Conservation (phyloP, 768 basidiomycete species). For the Phanerochaete carnosa region DNA sequence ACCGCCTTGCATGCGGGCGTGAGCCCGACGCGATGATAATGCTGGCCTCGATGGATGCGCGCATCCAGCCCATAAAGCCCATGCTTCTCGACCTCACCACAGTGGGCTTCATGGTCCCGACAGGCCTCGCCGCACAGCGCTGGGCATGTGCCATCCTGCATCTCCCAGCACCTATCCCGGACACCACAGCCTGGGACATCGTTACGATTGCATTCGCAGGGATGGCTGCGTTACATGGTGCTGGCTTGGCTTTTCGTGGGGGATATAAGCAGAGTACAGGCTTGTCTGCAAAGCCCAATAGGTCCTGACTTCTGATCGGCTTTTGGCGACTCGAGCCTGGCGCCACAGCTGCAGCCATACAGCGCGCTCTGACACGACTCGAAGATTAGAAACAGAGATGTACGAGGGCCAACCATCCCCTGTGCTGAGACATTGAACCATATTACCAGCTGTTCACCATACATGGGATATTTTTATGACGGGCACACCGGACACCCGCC, state of each 20-base stretch:
- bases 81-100: slow-evolving; percentile 7
- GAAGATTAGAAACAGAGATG: too few relatives aligned
- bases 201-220: neutral
- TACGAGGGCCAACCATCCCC: too few relatives aligned
- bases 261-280: too few relatives aligned
- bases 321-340: too few relatives aligned
- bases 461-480: too few relatives aligned
- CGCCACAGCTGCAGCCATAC: too few relatives aligned
- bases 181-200: neutral
- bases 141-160: neutral
- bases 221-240: neutral
- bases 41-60: slow-evolving; percentile 10
- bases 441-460: too few relatives aligned
- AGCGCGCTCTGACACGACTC: too few relatives aligned
- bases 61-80: neutral
- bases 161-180: neutral
- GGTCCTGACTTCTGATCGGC: too few relatives aligned
- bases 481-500: too few relatives aligned
- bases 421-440: too few relatives aligned
- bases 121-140: slow-evolving; percentile 1
- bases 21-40: slow-evolving; percentile 10
- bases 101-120: neutral
- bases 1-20: slow-evolving; percentile 6
- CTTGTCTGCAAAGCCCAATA: too few relatives aligned
- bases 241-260: neutral